A percentile compares a stretch with the other conserved stretches of the same genome.
Conservation (phyloP, 106 monocot genomes). For the Acorus calamus region DNA sequence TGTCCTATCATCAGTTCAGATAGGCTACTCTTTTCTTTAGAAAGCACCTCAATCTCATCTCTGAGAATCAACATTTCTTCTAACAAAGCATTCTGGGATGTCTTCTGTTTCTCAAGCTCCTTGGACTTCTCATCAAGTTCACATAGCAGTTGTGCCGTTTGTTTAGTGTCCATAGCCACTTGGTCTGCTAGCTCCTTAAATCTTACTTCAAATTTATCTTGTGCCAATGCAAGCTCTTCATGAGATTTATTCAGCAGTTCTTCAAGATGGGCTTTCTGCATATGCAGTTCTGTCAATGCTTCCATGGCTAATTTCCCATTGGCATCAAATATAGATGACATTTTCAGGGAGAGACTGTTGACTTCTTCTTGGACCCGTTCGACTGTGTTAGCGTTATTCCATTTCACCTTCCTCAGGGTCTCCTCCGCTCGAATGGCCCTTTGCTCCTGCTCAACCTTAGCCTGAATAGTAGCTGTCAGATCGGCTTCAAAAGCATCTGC, state of each 20-base stretch:
- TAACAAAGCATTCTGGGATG: conserved; percentile 26
- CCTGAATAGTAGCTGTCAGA: conserved; percentile 22
- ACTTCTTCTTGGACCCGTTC: conserved; percentile 73
- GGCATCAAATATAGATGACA: conserved; percentile 45
- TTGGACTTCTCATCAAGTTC: conserved; percentile 46
- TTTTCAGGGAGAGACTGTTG: conserved; percentile 38
- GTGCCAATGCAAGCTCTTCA: conserved; percentile 34
- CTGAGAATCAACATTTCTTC: conserved; percentile 43
- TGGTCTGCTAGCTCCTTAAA: conserved; percentile 49
- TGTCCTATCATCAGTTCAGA: conserved; percentile 24
- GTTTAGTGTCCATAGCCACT: conserved; percentile 58
- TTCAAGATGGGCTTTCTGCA: conserved; percentile 49
- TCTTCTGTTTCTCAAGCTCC: conserved; percentile 49
- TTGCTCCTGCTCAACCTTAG: conserved; percentile 77
- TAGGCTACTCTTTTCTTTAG: conserved; percentile 32
- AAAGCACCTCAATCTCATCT: conserved; percentile 34
- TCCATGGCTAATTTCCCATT: conserved; percentile 61
- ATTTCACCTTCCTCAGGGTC: conserved; percentile 42
- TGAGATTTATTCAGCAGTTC: conserved; percentile 44
- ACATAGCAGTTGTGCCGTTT: conserved; percentile 39
- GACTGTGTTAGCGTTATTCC: conserved; percentile 38
- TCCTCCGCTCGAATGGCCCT: conserved; percentile 75
- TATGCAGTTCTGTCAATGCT: conserved; percentile 43
- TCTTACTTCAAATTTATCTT: conserved; percentile 33
- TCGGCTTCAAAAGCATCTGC: conserved; percentile 56